These are phyloP conservation scores for Bromus sterilis DNA, from an alignment of 176 grass and related monocot species.

Conservation along the genomic window DNA sequence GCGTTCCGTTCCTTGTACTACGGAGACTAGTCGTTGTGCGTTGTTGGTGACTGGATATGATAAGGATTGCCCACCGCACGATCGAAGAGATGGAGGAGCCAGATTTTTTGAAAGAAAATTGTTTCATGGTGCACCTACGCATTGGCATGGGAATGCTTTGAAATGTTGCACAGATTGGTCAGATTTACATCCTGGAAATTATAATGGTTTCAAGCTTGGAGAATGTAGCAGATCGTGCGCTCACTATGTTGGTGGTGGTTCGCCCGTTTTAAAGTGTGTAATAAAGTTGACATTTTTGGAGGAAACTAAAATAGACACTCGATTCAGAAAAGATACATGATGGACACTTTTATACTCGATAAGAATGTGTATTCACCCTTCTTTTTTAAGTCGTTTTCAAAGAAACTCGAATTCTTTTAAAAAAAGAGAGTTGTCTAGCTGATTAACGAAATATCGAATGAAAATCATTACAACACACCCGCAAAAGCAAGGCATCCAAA, in stretches of 20 bases:
- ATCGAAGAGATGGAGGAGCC: background rate
- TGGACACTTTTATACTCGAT: background rate
- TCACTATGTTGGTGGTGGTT: background rate
- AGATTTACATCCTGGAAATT: background rate
- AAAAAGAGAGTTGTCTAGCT: too few relatives aligned
- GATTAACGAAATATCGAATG: too few relatives aligned
- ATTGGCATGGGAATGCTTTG: background rate
- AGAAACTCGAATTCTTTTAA: too few relatives aligned
- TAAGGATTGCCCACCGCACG: constrained; percentile 31
- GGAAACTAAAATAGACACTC: background rate
- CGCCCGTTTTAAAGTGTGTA: background rate
- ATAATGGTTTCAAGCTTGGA: background rate
- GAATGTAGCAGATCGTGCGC: background rate
- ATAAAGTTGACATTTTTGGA: background rate
- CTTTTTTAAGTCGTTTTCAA: too few relatives aligned
- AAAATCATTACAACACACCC: too few relatives aligned
- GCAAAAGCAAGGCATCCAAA: too few relatives aligned
- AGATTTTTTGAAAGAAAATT: background rate
- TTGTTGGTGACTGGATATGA: constrained; percentile 21
- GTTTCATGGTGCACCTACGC: background rate
- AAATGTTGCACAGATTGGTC: background rate
- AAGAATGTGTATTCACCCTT: background rate
- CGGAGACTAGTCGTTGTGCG: constrained; percentile 8
- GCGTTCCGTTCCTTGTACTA: too few relatives aligned
- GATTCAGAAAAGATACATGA: background rate